phyloP scores from a whole-genome alignment of 441 rosid genomes.

The Populus hybrid region DNA sequence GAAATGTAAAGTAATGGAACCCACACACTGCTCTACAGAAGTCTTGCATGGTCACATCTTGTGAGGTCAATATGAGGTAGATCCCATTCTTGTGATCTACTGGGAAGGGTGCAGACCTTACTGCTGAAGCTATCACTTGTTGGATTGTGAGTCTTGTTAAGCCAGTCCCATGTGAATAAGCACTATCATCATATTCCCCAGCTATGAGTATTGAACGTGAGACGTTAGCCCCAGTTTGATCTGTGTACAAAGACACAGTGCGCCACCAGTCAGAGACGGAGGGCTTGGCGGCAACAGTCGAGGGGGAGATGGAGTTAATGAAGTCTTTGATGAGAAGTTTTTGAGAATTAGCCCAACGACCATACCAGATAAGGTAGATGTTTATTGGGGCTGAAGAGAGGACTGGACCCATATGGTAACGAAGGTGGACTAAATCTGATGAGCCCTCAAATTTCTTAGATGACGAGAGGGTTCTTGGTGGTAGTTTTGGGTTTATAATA shows the following conservation, averaged over 20 bases:
- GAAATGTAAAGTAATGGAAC: constrained; percentile 89
- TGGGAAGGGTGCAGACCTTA: constrained; percentile 60
- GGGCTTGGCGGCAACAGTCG: constrained; percentile 31
- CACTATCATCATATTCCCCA: constrained; percentile 53
- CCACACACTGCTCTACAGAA: constrained; percentile 88
- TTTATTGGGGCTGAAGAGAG: constrained; percentile 70
- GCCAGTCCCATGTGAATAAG: constrained; percentile 52
- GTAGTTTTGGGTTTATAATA: constrained; percentile 52
- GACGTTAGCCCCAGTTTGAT: constrained; percentile 85
- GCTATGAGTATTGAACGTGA: constrained; percentile 61
- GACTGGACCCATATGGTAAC: constrained; percentile 94
- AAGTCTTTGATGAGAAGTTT: constrained; percentile 68
- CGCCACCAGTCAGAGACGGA: constrained; percentile 85
- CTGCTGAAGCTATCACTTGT: constrained; percentile 63
- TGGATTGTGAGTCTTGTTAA: constrained; percentile 86
- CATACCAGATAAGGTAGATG: constrained; percentile 86
- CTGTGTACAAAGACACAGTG: constrained; percentile 73
- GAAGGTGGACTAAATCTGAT: constrained; percentile 61
- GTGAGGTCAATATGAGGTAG: constrained; percentile 64
- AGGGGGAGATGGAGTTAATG: constrained; percentile 61
- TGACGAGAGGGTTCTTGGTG: constrained; percentile 39
- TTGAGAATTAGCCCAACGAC: constrained; percentile 54
- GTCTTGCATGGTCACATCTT: constrained; percentile 75
- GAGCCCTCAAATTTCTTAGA: constrained; percentile 62
- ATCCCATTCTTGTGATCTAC: constrained; percentile 82